Conservation (phyloP, 495 filamentous ascomycete genomes). For the Cercophora sp. region DNA sequence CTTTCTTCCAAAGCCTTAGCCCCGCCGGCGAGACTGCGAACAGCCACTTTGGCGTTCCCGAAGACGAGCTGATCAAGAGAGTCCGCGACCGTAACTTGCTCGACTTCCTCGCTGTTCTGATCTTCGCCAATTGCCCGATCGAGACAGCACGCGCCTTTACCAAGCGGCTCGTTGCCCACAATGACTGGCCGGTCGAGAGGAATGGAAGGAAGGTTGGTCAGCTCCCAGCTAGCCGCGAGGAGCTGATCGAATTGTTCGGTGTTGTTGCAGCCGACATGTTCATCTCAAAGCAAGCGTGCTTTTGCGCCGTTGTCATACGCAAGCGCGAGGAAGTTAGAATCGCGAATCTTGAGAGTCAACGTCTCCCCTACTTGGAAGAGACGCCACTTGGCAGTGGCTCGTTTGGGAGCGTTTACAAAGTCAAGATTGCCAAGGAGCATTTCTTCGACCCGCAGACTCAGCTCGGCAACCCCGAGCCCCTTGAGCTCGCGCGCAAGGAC, state of each 20-base stretch:
- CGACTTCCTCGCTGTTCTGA: slow-evolving; percentile 29
- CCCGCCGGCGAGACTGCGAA: neutral
- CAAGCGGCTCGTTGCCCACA: slow-evolving; percentile 18
- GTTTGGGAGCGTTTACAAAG: slow-evolving; percentile 31
- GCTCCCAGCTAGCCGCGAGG: slow-evolving; percentile 13
- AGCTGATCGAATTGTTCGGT: slow-evolving; percentile 25
- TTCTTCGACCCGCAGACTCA: slow-evolving; percentile 19
- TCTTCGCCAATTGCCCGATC: slow-evolving; percentile 28
- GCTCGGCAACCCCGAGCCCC: slow-evolving; percentile 16
- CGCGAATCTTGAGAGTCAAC: slow-evolving; percentile 18
- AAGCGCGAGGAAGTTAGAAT: slow-evolving; percentile 25
- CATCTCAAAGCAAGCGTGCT: slow-evolving; percentile 28
- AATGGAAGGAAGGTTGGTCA: neutral
- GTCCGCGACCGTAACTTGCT: slow-evolving; percentile 22
- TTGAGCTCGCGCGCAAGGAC: slow-evolving; percentile 25
- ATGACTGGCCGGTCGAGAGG: slow-evolving; percentile 13
- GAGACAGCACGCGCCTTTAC: slow-evolving; percentile 29
- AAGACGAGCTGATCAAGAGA: slow-evolving; percentile 17
- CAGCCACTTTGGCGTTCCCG: slow-evolving; percentile 10
- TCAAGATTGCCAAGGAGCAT: slow-evolving; percentile 33
- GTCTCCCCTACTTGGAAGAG: slow-evolving; percentile 33
- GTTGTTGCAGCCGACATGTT: slow-evolving; percentile 24
- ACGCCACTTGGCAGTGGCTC: slow-evolving; percentile 17
- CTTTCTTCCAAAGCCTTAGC: slow-evolving; percentile 25
- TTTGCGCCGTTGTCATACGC: slow-evolving; percentile 30